Percentiles rank a stretch among this genome's conserved stretches.
Evolutionary conservation across 2,329 filamentous ascomycete genomes (phyloP).

Genomic region (Hyphodiscus sp.): DNA sequence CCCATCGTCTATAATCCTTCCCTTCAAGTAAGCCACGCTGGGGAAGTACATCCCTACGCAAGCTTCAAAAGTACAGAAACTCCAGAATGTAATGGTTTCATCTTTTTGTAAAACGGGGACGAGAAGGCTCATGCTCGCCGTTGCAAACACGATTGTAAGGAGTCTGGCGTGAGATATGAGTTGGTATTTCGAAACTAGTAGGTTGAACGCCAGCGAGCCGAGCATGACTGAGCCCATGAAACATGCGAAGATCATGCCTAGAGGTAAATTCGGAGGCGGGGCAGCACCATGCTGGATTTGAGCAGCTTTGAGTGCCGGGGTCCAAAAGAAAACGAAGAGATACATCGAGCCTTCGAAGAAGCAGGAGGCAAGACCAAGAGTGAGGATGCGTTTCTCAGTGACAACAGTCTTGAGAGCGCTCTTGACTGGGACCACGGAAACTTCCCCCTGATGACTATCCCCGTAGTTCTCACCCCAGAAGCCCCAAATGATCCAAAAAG

Average conservation of each 20-base stretch:
- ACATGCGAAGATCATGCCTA: conserved; percentile 48
- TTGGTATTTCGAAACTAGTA: conserved; percentile 23
- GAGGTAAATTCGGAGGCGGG: conserved; percentile 33
- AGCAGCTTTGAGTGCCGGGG: conserved; percentile 44
- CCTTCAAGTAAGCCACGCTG: conserved; percentile 48
- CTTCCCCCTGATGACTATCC: conserved; percentile 17
- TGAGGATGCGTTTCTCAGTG: conserved; percentile 41
- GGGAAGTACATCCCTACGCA: conserved; percentile 54
- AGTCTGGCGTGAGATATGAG: conserved; percentile 28
- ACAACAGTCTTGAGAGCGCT: conserved; percentile 18
- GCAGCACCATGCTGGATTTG: conserved; percentile 28
- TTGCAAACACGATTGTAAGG: conserved; percentile 35
- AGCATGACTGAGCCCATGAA: conserved; percentile 56
- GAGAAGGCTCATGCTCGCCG: conserved; percentile 34
- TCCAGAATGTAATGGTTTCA: conserved; percentile 44
- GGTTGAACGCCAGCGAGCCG: conserved; percentile 48
- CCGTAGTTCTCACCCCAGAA: conserved; percentile 46
- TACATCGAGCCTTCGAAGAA: conserved; percentile 58
- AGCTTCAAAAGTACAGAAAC: conserved; percentile 50
- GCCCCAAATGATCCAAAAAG: conserved; percentile 39
- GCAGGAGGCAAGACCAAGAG: conserved; percentile 45
- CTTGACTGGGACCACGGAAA: not conserved
- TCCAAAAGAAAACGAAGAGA: conserved; percentile 58
- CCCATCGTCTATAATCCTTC: conserved; percentile 46
- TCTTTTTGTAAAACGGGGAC: conserved; percentile 36